Percentiles rank a stretch among this genome's conserved stretches.
Evolutionary conservation across 108 stramenopile species (phyloP).

Genomic region (Cyclotella cryptica): DNA sequence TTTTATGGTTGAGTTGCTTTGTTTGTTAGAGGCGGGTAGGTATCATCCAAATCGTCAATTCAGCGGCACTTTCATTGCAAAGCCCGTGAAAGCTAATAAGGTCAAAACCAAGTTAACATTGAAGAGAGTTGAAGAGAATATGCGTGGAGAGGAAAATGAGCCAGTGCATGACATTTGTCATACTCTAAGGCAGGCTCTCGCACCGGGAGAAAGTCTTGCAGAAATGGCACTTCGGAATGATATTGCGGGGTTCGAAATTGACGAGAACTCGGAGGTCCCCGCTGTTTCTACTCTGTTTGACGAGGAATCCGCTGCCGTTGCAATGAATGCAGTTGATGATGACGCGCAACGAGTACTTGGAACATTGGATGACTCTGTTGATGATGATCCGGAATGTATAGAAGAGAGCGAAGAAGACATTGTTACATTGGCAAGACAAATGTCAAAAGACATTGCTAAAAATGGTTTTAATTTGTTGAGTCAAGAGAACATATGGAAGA

Average conservation of each 20-base stretch:
- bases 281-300: background rate
- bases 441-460: no score
- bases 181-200: background rate
- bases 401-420: background rate
- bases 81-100: background rate
- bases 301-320: background rate
- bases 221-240: background rate
- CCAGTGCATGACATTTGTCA: background rate
- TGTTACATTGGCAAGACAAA: no score
- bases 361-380: background rate
- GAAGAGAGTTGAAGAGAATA: background rate
- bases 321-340: background rate
- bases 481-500: background rate
- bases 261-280: background rate
- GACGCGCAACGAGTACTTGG: background rate
- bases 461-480: no score
- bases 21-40: background rate
- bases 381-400: background rate
- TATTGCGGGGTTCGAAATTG: background rate
- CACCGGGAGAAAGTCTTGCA: background rate
- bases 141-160: background rate
- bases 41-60: background rate
- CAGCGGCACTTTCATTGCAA: background rate
- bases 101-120: background rate
- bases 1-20: background rate